These are phyloP conservation scores for Cyclotella atomus DNA, from an alignment of 108 stramenopile species.

Conservation along the genomic window DNA sequence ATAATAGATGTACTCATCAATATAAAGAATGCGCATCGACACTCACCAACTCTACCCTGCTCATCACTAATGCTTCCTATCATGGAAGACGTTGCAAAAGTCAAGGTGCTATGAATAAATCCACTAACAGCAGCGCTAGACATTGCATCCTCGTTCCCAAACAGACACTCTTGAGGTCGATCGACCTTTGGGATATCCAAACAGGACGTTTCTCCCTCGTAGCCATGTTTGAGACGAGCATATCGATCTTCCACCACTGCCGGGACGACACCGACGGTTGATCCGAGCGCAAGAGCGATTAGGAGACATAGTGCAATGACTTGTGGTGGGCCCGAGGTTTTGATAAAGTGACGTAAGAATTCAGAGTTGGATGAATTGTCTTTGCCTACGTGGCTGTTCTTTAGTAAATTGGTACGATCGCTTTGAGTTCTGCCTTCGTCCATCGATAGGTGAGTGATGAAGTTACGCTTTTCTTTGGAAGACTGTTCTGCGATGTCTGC, in stretches of 20 bases:
- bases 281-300: constrained; percentile 70
- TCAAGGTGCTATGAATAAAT: constrained; percentile 65
- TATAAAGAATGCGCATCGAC: too few species aligned
- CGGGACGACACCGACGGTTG: constrained; percentile 68
- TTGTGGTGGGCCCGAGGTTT: constrained; percentile 70
- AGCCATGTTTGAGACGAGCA: constrained; percentile 72
- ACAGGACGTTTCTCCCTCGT: constrained; percentile 49
- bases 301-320: constrained; percentile 71
- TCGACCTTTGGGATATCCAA: constrained; percentile 32
- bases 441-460: constrained; percentile 44
- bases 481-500: too few species aligned
- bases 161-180: constrained; percentile 67
- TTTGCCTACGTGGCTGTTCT: too few species aligned
- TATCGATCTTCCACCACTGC: constrained; percentile 74
- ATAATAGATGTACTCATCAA: too few species aligned
- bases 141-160: constrained; percentile 78
- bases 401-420: not conserved
- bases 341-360: constrained; percentile 53
- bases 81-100: constrained; percentile 76
- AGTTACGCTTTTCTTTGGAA: constrained; percentile 5
- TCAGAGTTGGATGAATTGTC: constrained; percentile 8
- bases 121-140: constrained; percentile 60
- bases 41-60: constrained; percentile 66
- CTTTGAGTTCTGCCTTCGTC: constrained; percentile 27
- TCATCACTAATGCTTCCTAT: constrained; percentile 84